These are phyloP conservation scores for Lumnitzera littorea DNA, from an alignment of 345 rosid genomes.

Conservation along the genomic window DNA sequence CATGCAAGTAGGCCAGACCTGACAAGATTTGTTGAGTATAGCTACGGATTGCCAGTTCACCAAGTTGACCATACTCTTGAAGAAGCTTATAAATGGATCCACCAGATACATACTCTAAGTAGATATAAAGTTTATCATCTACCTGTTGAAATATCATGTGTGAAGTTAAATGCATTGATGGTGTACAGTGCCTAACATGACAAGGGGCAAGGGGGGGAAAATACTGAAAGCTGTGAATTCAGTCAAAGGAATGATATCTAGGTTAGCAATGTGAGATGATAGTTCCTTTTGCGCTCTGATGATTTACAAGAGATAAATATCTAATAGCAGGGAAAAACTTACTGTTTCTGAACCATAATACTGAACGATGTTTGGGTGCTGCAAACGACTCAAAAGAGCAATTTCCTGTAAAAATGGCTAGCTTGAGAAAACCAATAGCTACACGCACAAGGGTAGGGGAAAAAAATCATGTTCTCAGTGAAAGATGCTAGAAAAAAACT, in stretches of 20 bases:
- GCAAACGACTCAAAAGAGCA: conserved; percentile 48
- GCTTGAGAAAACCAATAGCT: background rate
- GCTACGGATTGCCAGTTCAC: conserved; percentile 59
- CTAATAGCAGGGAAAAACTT: conserved; percentile 9
- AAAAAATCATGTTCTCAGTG: too few relatives aligned
- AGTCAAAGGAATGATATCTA: too few relatives aligned
- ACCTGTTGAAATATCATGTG: conserved; percentile 28
- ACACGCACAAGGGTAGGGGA: too few relatives aligned
- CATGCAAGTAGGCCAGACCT: conserved; percentile 65
- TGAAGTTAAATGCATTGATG: conserved; percentile 3
- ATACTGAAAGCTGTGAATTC: too few relatives aligned
- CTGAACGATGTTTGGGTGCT: conserved; percentile 70
- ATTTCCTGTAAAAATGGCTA: conserved; percentile 46
- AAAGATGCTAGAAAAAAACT: background rate
- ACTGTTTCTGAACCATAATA: conserved; percentile 73
- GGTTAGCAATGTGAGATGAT: background rate
- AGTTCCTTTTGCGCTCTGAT: background rate
- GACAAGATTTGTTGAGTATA: conserved; percentile 72
- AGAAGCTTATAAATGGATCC: conserved; percentile 78
- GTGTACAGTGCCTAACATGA: too few relatives aligned
- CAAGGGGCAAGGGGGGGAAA: too few relatives aligned
- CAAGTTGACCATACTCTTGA: conserved; percentile 68
- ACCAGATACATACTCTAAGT: conserved; percentile 74
- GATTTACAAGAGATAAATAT: background rate
- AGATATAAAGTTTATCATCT: conserved; percentile 57